Percentiles rank a stretch among this genome's conserved stretches.
These are phyloP conservation scores for Exophiala oligosperma DNA, from an alignment of 2,329 filamentous ascomycete species.

Conservation along the genomic window DNA sequence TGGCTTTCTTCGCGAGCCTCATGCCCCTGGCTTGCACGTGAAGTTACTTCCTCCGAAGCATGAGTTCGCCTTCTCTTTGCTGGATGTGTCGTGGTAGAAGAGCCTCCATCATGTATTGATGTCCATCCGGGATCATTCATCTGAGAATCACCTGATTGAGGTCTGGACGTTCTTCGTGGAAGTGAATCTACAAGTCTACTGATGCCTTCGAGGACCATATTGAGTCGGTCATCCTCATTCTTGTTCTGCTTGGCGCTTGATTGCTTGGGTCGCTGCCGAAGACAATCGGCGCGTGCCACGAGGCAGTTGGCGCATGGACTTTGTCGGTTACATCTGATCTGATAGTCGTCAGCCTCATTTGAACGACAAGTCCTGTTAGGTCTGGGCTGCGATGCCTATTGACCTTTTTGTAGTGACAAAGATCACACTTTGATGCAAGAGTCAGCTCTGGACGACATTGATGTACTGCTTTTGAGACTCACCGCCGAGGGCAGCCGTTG, in stretches of 20 bases:
- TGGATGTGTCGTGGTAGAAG: not conserved
- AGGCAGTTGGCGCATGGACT: not conserved
- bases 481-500: constrained; percentile 1
- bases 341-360: not conserved
- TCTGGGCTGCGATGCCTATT: not conserved
- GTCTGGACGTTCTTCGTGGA: not conserved
- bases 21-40: not conserved
- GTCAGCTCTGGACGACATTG: not conserved
- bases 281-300: not conserved
- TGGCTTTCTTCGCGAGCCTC: not conserved
- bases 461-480: not conserved
- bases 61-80: constrained; percentile 1
- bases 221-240: constrained; percentile 3
- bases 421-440: not conserved
- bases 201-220: constrained; percentile 4
- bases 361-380: too few relatives aligned
- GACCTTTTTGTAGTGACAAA: constrained; percentile 3
- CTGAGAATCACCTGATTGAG: not conserved
- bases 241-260: not conserved
- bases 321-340: constrained; percentile 2
- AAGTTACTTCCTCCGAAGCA: not conserved
- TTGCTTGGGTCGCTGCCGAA: not conserved
- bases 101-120: not conserved
- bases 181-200: constrained; percentile 1
- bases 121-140: not conserved